These are phyloP conservation scores for Petunia secreta DNA, from an alignment of 257 asterid genomes.

Conservation along the genomic window DNA sequence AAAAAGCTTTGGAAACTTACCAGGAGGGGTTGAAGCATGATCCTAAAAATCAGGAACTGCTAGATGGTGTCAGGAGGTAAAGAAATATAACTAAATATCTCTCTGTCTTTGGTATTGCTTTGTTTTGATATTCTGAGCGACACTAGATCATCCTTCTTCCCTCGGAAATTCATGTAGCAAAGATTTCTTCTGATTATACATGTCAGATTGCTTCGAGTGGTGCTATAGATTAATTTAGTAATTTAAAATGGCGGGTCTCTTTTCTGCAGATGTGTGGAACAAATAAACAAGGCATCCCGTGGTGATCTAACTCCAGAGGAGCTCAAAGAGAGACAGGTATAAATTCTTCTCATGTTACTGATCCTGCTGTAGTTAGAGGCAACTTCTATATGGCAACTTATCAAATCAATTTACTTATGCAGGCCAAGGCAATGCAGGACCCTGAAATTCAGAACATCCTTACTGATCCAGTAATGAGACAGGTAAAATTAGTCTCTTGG, in stretches of 20 bases:
- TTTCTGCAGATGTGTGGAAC: conserved; percentile 70
- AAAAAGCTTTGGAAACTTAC: conserved; percentile 86
- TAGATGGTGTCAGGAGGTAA: conserved; percentile 84
- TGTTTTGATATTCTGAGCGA: background rate
- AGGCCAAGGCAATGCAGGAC: conserved; percentile 94
- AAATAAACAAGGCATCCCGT: conserved; percentile 83
- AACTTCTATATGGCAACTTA: background rate
- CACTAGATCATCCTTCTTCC: background rate
- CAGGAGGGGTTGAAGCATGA: conserved; percentile 85
- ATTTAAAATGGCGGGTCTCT: background rate
- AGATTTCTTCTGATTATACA: too few relatives aligned
- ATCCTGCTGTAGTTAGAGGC: background rate
- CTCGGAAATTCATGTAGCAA: background rate
- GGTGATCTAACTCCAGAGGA: conserved; percentile 93
- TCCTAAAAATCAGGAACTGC: conserved; percentile 72
- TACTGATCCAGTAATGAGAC: conserved; percentile 94
- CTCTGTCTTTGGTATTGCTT: background rate
- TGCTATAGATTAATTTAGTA: background rate
- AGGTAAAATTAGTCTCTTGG: conserved; percentile 43
- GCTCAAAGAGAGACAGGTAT: conserved; percentile 95
- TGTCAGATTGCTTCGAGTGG: too few relatives aligned
- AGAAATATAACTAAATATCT: background rate
- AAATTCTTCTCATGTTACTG: background rate
- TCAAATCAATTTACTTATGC: background rate
- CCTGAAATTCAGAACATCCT: conserved; percentile 90